These are phyloP conservation scores for Aspergillus cavernicola DNA, from an alignment of 495 filamentous ascomycete genomes.

Conservation along the genomic window DNA sequence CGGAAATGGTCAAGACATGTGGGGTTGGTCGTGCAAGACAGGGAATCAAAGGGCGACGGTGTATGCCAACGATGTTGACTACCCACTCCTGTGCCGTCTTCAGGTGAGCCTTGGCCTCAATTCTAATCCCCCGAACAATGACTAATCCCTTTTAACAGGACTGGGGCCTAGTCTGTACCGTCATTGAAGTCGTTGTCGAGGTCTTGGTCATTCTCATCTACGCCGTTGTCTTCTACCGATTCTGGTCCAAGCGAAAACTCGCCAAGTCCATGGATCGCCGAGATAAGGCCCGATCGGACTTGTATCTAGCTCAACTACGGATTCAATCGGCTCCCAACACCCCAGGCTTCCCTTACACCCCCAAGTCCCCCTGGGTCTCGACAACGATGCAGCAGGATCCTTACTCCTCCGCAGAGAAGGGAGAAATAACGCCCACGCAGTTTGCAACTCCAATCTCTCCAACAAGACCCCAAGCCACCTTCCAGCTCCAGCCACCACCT, in stretches of 20 bases:
- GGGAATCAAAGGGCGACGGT: slow-evolving; percentile 73
- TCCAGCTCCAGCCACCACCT: slow-evolving; percentile 82
- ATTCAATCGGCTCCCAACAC: slow-evolving; percentile 93
- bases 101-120: slow-evolving; percentile 57
- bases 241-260: slow-evolving; percentile 91
- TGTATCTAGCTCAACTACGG: slow-evolving; percentile 93
- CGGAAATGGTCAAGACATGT: slow-evolving; percentile 78
- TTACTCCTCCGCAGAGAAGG: slow-evolving; percentile 56
- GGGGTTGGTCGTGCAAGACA: slow-evolving; percentile 89
- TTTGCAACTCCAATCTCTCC: slow-evolving; percentile 47
- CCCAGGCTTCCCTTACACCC: slow-evolving; percentile 65
- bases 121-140: not conserved
- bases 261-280: slow-evolving; percentile 94
- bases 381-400: slow-evolving; percentile 37
- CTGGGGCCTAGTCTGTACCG: slow-evolving; percentile 92
- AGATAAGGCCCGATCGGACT: slow-evolving; percentile 86
- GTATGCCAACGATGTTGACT: slow-evolving; percentile 76
- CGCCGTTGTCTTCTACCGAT: slow-evolving; percentile 89
- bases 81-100: slow-evolving; percentile 89
- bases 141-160: slow-evolving; percentile 52
- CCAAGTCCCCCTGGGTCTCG: slow-evolving; percentile 45
- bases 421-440: slow-evolving; percentile 40
- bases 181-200: slow-evolving; percentile 96
- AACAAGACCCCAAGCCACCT: slow-evolving; percentile 53
- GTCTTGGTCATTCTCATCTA: slow-evolving; percentile 88